A percentile compares a stretch with the other conserved stretches of the same genome.
phyloP scores from a whole-genome alignment of 2,329 filamentous ascomycete species.

The Alternaria sp. region DNA sequence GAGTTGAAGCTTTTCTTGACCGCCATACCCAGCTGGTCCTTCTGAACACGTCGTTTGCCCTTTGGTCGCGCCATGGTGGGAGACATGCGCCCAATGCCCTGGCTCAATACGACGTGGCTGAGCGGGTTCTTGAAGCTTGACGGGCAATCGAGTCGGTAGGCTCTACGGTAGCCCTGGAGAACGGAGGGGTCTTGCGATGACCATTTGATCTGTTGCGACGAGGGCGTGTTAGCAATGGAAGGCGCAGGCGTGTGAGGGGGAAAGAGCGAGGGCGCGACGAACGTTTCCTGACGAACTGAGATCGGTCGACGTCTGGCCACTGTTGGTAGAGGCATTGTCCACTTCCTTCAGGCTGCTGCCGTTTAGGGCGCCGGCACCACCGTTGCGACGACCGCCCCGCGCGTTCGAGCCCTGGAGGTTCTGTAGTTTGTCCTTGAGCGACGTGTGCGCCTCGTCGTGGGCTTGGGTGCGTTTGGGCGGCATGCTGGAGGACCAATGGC shows the following conservation, averaged over 20 bases:
- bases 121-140: conserved; percentile 67
- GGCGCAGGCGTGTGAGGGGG: conserved; percentile 3
- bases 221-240: conserved; percentile 17
- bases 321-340: conserved; percentile 46
- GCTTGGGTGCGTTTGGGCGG: conserved; percentile 44
- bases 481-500: conserved; percentile 32
- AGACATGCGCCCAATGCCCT: conserved; percentile 72
- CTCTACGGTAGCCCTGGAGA: conserved; percentile 76
- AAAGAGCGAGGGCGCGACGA: conserved; percentile 23
- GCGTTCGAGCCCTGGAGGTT: conserved; percentile 47
- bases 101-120: conserved; percentile 58
- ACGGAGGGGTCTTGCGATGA: conserved; percentile 69
- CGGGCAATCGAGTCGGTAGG: conserved; percentile 73
- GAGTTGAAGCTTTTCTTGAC: conserved; percentile 86
- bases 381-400: conserved; percentile 47
- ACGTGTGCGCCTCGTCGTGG: conserved; percentile 47
- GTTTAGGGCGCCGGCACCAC: conserved; percentile 30
- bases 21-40: conserved; percentile 72
- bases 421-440: conserved; percentile 52
- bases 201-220: conserved; percentile 64
- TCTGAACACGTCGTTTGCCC: conserved; percentile 69
- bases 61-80: conserved; percentile 76
- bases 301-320: conserved; percentile 40
- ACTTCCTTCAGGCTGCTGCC: conserved; percentile 48
- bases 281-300: conserved; percentile 40